Percentiles rank a stretch among this genome's conserved stretches.
Conservation (phyloP, 805 yeast species). For the Saccharomycopsis oosterbeekiorum region DNA sequence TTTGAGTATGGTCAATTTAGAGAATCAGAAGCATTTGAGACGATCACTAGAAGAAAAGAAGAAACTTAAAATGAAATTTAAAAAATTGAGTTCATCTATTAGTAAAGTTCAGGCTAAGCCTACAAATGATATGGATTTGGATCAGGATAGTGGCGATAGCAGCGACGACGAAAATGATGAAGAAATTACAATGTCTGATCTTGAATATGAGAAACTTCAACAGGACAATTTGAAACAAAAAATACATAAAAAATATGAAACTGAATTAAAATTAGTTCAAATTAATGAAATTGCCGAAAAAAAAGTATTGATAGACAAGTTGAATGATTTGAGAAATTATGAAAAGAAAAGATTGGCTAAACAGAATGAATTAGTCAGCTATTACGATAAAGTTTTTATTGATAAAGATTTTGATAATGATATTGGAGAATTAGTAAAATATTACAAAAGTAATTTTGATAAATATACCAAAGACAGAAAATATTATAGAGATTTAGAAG, state of each 20-base stretch:
- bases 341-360: slow-evolving; percentile 28
- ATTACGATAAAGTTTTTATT: slow-evolving; percentile 8
- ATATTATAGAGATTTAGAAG: slow-evolving; percentile 9
- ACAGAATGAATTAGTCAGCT: neutral
- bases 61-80: slow-evolving; percentile 38
- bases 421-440: neutral
- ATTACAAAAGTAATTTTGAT: neutral
- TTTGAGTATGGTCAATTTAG: slow-evolving; percentile 42
- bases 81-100: slow-evolving; percentile 34
- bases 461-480: neutral
- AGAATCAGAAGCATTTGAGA: slow-evolving; percentile 39
- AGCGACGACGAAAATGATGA: slow-evolving; percentile 24
- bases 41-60: slow-evolving; percentile 39
- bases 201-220: slow-evolving; percentile 24
- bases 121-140: slow-evolving; percentile 21
- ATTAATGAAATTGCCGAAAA: slow-evolving; percentile 17
- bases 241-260: slow-evolving; percentile 12
- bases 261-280: neutral
- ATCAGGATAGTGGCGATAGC: slow-evolving; percentile 21
- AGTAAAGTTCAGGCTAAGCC: slow-evolving; percentile 20
- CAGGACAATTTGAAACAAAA: slow-evolving; percentile 20
- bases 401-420: slow-evolving; percentile 8
- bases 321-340: slow-evolving; percentile 25
- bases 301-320: slow-evolving; percentile 20
- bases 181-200: slow-evolving; percentile 23